Evolutionary conservation across 768 basidiomycete species (phyloP).

Genomic region (Erythrobasidium yunnanense): DNA sequence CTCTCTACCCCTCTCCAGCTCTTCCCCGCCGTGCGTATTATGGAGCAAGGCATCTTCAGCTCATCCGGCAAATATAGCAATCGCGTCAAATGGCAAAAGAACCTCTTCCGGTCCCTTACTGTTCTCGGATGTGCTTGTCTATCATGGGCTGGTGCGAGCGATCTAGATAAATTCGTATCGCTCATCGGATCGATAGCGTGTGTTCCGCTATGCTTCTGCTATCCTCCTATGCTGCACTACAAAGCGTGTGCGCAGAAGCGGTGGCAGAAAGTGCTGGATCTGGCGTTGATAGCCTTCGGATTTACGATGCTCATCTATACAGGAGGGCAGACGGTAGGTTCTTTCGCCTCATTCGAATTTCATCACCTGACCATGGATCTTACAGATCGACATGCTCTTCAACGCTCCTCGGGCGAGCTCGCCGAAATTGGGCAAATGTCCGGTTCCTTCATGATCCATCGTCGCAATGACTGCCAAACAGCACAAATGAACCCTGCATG

Average conservation of each 20-base stretch:
- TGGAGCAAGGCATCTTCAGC: slow-evolving; percentile 88
- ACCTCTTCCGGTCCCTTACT: slow-evolving; percentile 46
- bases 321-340: slow-evolving; percentile 41
- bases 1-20: slow-evolving; percentile 35
- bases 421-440: slow-evolving; percentile 11
- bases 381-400: neutral
- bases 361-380: neutral
- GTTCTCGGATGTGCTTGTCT: slow-evolving; percentile 66
- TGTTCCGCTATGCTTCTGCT: slow-evolving; percentile 84
- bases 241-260: slow-evolving; percentile 41
- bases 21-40: slow-evolving; percentile 87
- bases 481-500: neutral
- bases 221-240: slow-evolving; percentile 46
- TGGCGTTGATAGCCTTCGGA: slow-evolving; percentile 42
- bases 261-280: slow-evolving; percentile 39
- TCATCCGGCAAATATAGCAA: slow-evolving; percentile 60
- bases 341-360: neutral
- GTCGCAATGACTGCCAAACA: neutral
- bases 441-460: neutral
- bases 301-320: slow-evolving; percentile 42
- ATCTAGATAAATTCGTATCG: slow-evolving; percentile 60
- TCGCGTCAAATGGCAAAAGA: slow-evolving; percentile 93
- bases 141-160: slow-evolving; percentile 63
- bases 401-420: neutral
- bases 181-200: slow-evolving; percentile 62